Evolutionary conservation across 2,329 filamentous ascomycete species (phyloP).

Genomic region (Tolypocladium cylindrosporum): DNA sequence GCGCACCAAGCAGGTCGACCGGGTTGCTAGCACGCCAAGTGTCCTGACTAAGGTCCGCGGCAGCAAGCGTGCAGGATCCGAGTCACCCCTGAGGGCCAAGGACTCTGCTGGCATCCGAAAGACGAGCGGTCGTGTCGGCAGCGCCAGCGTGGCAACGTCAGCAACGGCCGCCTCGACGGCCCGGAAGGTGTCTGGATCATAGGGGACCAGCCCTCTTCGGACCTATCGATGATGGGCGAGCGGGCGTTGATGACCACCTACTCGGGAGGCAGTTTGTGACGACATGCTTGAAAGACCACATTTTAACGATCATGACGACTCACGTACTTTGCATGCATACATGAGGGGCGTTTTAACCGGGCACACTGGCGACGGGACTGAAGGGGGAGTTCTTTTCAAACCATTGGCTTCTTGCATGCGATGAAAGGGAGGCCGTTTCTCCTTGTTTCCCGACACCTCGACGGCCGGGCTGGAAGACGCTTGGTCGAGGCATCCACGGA

Average conservation of each 20-base stretch:
- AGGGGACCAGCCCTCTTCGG: constrained; percentile 14
- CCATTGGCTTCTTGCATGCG: not conserved
- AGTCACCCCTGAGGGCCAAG: constrained; percentile 39
- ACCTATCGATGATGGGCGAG: constrained; percentile 5
- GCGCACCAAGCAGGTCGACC: constrained; percentile 50
- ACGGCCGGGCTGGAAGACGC: not conserved
- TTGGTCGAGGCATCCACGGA: not conserved
- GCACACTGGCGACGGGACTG: not conserved
- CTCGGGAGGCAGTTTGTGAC: not conserved
- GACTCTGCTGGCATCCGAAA: constrained; percentile 49
- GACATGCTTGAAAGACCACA: not conserved
- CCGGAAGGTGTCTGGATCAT: constrained; percentile 43
- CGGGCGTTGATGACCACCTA: not conserved
- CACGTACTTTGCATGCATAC: constrained; percentile 1
- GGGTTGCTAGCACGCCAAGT: constrained; percentile 42
- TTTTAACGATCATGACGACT: constrained; percentile 1
- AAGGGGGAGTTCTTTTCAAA: not conserved
- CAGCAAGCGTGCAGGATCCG: constrained; percentile 39
- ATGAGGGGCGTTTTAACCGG: not conserved
- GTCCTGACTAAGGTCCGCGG: constrained; percentile 57
- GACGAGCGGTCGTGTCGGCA: constrained; percentile 56
- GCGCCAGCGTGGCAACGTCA: constrained; percentile 36
- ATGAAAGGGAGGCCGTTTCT: not conserved
- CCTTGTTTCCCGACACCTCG: not conserved
- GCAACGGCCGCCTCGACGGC: constrained; percentile 32